phyloP scores from a whole-genome alignment of 495 filamentous ascomycete genomes.

The Aspergillus leporis region DNA sequence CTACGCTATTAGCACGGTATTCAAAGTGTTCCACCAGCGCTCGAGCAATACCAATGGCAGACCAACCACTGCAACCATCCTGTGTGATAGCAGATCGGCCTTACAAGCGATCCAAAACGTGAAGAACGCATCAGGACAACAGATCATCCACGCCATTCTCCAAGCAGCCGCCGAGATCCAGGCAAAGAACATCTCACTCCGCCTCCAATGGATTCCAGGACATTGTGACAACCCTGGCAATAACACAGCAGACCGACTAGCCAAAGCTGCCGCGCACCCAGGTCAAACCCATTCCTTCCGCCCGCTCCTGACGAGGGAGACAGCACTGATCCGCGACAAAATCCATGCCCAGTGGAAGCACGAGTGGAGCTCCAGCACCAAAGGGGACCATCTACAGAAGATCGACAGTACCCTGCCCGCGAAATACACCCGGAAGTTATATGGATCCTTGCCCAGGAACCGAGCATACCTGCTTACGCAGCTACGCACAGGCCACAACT shows the following conservation, averaged over 20 bases:
- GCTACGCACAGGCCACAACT: slow-evolving; percentile 24
- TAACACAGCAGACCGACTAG: background rate
- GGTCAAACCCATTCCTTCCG: slow-evolving; percentile 8
- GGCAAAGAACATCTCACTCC: background rate
- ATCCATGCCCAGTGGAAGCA: slow-evolving; percentile 19
- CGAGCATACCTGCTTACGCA: slow-evolving; percentile 22
- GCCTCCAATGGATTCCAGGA: slow-evolving; percentile 13
- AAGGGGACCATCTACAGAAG: slow-evolving; percentile 15
- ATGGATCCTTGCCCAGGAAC: slow-evolving; percentile 14
- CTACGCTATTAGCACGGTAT: background rate
- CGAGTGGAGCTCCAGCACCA: slow-evolving; percentile 17
- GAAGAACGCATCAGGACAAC: background rate
- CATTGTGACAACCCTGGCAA: slow-evolving; percentile 8
- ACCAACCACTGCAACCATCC: background rate
- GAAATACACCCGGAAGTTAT: slow-evolving; percentile 11
- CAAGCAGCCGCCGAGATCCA: background rate
- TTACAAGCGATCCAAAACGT: background rate
- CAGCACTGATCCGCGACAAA: background rate
- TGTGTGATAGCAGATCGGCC: background rate
- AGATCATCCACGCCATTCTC: background rate
- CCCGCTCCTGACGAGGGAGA: slow-evolving; percentile 10
- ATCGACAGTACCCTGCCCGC: slow-evolving; percentile 16
- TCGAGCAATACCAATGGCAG: background rate
- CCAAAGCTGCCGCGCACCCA: background rate
- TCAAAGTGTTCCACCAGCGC: background rate